These are phyloP conservation scores for Arthrobotrys pseudoclavata DNA, from an alignment of 2,329 filamentous ascomycete species.

Conservation along the genomic window DNA sequence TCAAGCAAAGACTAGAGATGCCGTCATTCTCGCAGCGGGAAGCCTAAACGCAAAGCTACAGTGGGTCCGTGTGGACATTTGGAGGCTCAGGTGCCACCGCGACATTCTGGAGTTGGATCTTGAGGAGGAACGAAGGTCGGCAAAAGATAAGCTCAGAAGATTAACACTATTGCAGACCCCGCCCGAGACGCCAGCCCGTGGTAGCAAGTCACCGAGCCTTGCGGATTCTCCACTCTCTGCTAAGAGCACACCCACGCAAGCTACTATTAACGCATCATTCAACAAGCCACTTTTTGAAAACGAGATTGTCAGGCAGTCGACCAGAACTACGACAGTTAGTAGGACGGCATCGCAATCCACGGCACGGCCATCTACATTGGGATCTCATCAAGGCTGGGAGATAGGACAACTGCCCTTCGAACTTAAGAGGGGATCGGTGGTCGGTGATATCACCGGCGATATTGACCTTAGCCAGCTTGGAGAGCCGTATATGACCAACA, in stretches of 20 bases:
- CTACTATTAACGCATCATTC: constrained; percentile 48
- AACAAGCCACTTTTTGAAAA: constrained; percentile 53
- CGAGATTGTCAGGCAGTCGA: constrained; percentile 51
- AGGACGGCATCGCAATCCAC: constrained; percentile 57
- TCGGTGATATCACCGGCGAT: constrained; percentile 32
- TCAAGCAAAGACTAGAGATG: constrained; percentile 87
- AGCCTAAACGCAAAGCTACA: constrained; percentile 89
- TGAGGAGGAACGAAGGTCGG: constrained; percentile 76
- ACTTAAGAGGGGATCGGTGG: constrained; percentile 39
- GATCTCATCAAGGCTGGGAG: constrained; percentile 50
- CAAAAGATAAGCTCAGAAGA: constrained; percentile 62
- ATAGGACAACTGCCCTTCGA: constrained; percentile 53
- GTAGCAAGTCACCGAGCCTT: constrained; percentile 51
- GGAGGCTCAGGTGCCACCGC: constrained; percentile 89
- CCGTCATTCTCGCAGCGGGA: constrained; percentile 85
- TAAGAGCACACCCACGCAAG: constrained; percentile 56
- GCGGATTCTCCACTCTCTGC: constrained; percentile 54
- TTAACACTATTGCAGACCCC: constrained; percentile 53
- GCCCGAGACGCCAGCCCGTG: constrained; percentile 41
- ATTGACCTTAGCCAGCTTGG: constrained; percentile 56
- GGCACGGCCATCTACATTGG: constrained; percentile 42
- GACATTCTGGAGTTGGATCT: constrained; percentile 89
- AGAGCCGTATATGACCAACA: constrained; percentile 56
- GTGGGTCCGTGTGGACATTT: constrained; percentile 94
- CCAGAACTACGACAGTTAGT: constrained; percentile 49